Conservation (phyloP, 495 filamentous ascomycete species). For the Penicillium pancosmium region DNA sequence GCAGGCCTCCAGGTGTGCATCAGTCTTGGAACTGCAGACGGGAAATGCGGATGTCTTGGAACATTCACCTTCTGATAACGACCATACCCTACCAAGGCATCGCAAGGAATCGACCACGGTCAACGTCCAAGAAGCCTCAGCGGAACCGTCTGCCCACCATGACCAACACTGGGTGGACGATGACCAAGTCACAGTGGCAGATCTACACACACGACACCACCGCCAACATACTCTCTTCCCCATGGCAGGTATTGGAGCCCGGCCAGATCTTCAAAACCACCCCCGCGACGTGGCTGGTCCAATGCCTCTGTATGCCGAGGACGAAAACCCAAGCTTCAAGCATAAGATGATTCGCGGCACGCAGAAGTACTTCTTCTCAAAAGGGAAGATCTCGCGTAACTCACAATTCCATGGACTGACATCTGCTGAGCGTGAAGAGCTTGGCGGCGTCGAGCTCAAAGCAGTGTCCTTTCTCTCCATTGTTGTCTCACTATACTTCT, state of each 20-base stretch:
- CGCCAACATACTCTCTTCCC: constrained; percentile 48
- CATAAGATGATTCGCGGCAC: constrained; percentile 33
- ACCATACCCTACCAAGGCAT: neutral
- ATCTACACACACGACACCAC: constrained; percentile 21
- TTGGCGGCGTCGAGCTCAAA: constrained; percentile 81
- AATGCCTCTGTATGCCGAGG: constrained; percentile 18
- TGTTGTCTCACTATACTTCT: constrained; percentile 74
- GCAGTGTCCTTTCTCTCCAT: constrained; percentile 72
- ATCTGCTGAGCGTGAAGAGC: constrained; percentile 65
- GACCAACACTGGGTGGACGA: constrained; percentile 29
- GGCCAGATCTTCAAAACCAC: constrained; percentile 45
- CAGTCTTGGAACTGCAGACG: constrained; percentile 15
- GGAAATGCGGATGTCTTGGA: neutral
- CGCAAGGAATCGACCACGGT: neutral
- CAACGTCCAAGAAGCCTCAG: neutral
- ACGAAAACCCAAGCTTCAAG: constrained; percentile 17
- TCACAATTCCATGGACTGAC: constrained; percentile 72
- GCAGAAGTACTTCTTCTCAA: constrained; percentile 45
- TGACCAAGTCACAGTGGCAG: constrained; percentile 39
- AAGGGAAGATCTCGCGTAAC: constrained; percentile 64
- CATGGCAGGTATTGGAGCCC: constrained; percentile 58
- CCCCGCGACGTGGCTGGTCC: constrained; percentile 34
- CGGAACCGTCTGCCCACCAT: constrained; percentile 12
- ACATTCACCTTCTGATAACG: neutral
- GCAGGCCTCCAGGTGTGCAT: constrained; percentile 15